These are phyloP conservation scores for Asclepias syriaca DNA, from an alignment of 257 asterid species.

Conservation along the genomic window DNA sequence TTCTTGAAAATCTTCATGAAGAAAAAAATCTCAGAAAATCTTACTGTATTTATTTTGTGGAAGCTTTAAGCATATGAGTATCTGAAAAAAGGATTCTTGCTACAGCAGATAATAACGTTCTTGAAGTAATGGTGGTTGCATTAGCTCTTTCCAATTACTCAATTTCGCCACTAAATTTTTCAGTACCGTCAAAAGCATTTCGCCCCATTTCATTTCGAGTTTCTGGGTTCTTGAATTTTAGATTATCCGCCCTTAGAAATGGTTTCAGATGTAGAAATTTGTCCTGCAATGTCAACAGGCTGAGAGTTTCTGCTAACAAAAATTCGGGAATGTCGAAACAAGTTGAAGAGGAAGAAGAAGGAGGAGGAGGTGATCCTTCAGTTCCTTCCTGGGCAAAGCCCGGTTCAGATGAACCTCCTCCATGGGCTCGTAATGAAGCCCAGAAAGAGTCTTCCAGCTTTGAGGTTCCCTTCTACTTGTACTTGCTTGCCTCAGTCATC, in stretches of 20 bases:
- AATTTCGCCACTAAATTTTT: slow-evolving; percentile 17
- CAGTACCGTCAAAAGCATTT: slow-evolving; percentile 20
- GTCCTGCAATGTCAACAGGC: slow-evolving; percentile 5
- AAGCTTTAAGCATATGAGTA: background rate
- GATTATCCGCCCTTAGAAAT: slow-evolving; percentile 9
- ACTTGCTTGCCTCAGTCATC: slow-evolving; percentile 84
- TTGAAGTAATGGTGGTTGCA: slow-evolving; percentile 23
- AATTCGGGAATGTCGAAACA: slow-evolving; percentile 12
- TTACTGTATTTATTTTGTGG: background rate
- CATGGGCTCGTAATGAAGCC: slow-evolving; percentile 82
- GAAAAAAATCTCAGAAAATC: background rate
- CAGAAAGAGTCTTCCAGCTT: slow-evolving; percentile 48
- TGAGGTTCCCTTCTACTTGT: slow-evolving; percentile 64
- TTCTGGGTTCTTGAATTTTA: slow-evolving; percentile 10
- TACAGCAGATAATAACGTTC: background rate
- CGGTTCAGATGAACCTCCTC: slow-evolving; percentile 76
- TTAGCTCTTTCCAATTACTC: slow-evolving; percentile 22
- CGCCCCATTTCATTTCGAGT: slow-evolving; percentile 20
- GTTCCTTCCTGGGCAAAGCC: slow-evolving; percentile 84
- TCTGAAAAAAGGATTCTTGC: background rate
- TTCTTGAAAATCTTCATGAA: background rate
- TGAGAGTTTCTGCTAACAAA: slow-evolving; percentile 42
- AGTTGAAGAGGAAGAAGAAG: slow-evolving; percentile 17
- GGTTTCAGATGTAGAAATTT: slow-evolving; percentile 21
- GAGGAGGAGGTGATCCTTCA: slow-evolving; percentile 40